Evolutionary conservation across 2,329 filamentous ascomycete species (phyloP).

Genomic region (Orbilia javanica): DNA sequence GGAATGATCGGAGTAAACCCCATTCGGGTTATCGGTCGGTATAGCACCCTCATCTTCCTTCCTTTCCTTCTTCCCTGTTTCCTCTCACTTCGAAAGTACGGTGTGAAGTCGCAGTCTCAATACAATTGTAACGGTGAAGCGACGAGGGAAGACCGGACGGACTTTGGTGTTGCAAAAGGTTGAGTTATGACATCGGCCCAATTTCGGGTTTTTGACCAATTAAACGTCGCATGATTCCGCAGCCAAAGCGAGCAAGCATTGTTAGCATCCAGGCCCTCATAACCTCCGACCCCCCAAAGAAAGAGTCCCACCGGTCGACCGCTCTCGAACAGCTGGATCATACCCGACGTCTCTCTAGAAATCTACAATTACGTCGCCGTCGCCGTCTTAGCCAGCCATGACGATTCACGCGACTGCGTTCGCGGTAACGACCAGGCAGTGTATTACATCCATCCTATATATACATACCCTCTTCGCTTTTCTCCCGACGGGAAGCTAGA

Average conservation of each 20-base stretch:
- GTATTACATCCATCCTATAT: too few relatives aligned
- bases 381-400: constrained; percentile 68
- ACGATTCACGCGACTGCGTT: constrained; percentile 94
- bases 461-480: constrained; percentile 33
- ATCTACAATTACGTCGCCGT: neutral
- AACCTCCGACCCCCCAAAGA: constrained; percentile 31
- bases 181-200: constrained; percentile 23
- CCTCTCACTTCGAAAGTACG: neutral
- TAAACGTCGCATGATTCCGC: constrained; percentile 25
- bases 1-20: neutral
- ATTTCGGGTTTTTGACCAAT: constrained; percentile 22
- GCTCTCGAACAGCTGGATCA: too few relatives aligned
- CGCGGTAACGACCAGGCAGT: constrained; percentile 82
- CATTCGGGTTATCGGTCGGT: constrained; percentile 14
- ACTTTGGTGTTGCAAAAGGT: constrained; percentile 13
- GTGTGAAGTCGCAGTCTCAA: neutral
- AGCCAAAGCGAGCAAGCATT: neutral
- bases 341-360: neutral
- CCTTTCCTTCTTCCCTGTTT: too few relatives aligned
- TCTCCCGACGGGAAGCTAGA: neutral
- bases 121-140: neutral
- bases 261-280: neutral
- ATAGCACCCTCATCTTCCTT: constrained; percentile 20
- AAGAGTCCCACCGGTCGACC: neutral
- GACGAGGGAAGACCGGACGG: too few relatives aligned